phyloP scores from a whole-genome alignment of 2,329 filamentous ascomycete species.

The Pestalotiopsis sp. region DNA sequence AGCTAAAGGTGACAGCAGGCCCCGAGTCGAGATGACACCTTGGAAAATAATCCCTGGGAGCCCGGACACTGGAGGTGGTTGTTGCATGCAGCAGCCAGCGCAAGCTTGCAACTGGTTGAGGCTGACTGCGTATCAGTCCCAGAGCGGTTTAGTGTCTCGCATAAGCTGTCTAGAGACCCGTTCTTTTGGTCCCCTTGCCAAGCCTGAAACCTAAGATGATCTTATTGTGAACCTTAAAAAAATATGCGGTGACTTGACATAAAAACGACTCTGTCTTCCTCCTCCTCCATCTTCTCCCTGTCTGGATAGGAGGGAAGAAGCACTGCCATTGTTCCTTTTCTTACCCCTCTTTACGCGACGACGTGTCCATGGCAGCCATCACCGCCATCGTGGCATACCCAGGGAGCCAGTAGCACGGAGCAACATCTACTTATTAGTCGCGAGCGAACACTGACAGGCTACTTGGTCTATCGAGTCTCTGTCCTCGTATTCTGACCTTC shows the following conservation, averaged over 20 bases:
- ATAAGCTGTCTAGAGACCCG: neutral
- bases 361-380: neutral
- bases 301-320: neutral
- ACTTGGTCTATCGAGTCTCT: neutral
- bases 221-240: neutral
- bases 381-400: neutral
- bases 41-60: conserved; percentile 5
- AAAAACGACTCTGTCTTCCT: neutral
- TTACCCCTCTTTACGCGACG: neutral
- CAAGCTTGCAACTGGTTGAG: conserved; percentile 7
- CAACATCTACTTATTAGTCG: neutral
- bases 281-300: neutral
- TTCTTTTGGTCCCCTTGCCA: conserved; percentile 8
- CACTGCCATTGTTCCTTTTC: neutral
- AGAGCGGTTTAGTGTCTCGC: neutral
- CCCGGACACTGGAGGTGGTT: neutral
- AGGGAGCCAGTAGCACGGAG: neutral
- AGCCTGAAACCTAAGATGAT: conserved; percentile 3
- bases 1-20: neutral
- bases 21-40: neutral
- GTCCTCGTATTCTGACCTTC: neutral
- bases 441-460: neutral
- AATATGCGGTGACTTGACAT: neutral
- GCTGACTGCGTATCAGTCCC: conserved; percentile 5
- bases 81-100: neutral